Percentiles rank a stretch among this genome's conserved stretches.
Conservation (phyloP, 2,329 filamentous ascomycete species). For the Fusarium phyllophilum region DNA sequence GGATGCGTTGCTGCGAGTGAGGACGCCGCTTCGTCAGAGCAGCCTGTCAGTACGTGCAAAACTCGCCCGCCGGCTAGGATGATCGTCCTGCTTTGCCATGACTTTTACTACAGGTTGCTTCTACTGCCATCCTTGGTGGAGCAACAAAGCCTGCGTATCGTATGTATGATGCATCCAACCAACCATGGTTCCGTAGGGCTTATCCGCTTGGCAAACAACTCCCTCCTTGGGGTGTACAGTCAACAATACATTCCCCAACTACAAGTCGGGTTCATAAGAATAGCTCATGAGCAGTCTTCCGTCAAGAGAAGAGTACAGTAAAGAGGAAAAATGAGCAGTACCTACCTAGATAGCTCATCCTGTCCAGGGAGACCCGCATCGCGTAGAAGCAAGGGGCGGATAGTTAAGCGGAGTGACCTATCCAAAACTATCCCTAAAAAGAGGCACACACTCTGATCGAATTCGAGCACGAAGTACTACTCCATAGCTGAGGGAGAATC, state of each 20-base stretch:
- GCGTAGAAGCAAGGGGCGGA: slow-evolving; percentile 40
- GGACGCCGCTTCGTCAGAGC: slow-evolving; percentile 13
- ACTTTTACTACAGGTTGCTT: slow-evolving; percentile 28
- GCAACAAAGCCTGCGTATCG: slow-evolving; percentile 14
- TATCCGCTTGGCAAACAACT: slow-evolving; percentile 1
- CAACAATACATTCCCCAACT: neutral
- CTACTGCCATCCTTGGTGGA: slow-evolving; percentile 20
- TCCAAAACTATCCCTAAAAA: slow-evolving; percentile 33
- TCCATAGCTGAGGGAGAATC: slow-evolving; percentile 1
- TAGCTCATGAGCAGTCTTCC: neutral
- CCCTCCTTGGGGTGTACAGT: neutral
- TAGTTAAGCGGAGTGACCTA: slow-evolving; percentile 35
- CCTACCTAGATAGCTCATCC: neutral
- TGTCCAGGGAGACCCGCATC: slow-evolving; percentile 29
- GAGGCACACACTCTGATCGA: slow-evolving; percentile 17
- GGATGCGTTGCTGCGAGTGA: slow-evolving; percentile 7
- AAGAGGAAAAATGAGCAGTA: neutral
- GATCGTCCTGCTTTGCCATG: slow-evolving; percentile 35
- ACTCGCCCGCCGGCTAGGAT: slow-evolving; percentile 25
- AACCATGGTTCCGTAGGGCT: slow-evolving; percentile 9
- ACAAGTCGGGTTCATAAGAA: neutral
- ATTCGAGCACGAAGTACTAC: slow-evolving; percentile 1
- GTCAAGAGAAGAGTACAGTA: neutral
- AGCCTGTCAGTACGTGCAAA: slow-evolving; percentile 29
- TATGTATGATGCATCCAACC: slow-evolving; percentile 32